Evolutionary conservation across 2,329 filamentous ascomycete genomes (phyloP), one percentile per base, ranked within the genome.

Genomic region (Coniochaeta hoffmannii): DNA sequence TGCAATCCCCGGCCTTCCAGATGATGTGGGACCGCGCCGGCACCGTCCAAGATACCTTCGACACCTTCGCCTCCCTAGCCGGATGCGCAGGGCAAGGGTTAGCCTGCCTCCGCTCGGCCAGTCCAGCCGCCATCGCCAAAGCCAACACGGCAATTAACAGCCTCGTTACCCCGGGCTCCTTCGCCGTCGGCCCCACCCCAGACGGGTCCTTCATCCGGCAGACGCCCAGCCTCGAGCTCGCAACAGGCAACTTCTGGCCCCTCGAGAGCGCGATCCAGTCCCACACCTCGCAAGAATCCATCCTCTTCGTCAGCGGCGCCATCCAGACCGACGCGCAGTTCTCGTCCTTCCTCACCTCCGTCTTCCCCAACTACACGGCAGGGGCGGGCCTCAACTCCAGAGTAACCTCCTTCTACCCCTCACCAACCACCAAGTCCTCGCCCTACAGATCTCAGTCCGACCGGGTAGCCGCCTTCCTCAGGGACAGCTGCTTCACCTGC

Each of bases 401-500:
- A n/a, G 57, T 68, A 36, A 58, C 65, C 14, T 57, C 64, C 12
- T 65, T 65, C 41, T 71, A 71, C 53, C 66, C 68, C 14, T 61
- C 65, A 4, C 55, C 53, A 52, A 55, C 38, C 2, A 46, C 38
- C 17, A 57, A 55, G 17, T 58, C 55, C 19, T 58, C 57, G n/a
- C 57, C 58, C 11, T 70, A 66, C 59, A 51, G 44, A 26, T 64
- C 56, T 9, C 64, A 68, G 55, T 58, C 65, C 1, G 66, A 61
- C n/a, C 64, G 68, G 12, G 56, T 65, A 17, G 65, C 62, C 22
- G 67, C 61, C 3, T 63, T 70, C 6, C 55, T 72, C 28, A 63
- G 65, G 5, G 70, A 72, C 54, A 65, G 62, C 34, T 68, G 65
- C 55, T 72, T 73, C 53, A 69, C 66, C 1, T 74, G 71, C 60